Conservation (phyloP, 805 yeast genomes). For the Metschnikowia shivogae region DNA sequence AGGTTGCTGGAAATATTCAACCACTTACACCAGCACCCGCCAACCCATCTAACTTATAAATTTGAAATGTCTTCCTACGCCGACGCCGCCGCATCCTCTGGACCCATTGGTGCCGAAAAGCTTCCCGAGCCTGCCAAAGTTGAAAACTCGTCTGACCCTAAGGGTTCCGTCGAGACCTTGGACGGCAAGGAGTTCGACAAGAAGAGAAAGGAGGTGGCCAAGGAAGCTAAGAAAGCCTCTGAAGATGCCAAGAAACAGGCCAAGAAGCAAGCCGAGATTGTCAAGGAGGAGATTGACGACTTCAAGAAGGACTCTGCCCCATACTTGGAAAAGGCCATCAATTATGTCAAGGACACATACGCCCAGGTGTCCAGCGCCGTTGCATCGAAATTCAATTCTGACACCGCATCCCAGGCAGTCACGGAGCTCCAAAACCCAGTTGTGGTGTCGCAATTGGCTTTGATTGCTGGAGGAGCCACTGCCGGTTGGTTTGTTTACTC, state of each 20-base stretch:
- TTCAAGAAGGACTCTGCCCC: constrained; percentile 23
- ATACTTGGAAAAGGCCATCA: constrained; percentile 19
- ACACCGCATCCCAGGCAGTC: constrained; percentile 17
- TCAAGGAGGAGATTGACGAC: constrained; percentile 18
- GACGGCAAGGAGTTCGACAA: constrained; percentile 21
- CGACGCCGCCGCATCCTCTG: constrained; percentile 40
- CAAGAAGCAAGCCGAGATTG: constrained; percentile 20
- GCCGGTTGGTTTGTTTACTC: constrained; percentile 48
- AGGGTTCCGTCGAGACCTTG: constrained; percentile 23
- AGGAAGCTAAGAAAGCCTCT: constrained; percentile 16
- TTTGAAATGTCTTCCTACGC: constrained; percentile 27
- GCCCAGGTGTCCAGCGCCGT: constrained; percentile 15
- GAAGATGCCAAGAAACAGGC: constrained; percentile 18
- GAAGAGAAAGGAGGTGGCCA: constrained; percentile 25
- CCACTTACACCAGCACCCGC: neutral
- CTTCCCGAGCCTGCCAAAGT: constrained; percentile 28
- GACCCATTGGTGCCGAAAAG: constrained; percentile 28
- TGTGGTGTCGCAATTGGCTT: constrained; percentile 49
- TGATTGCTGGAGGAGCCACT: constrained; percentile 44
- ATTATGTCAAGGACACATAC: constrained; percentile 19
- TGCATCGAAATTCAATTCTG: constrained; percentile 11
- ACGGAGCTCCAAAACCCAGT: constrained; percentile 59
- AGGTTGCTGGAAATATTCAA: constrained; percentile 1
- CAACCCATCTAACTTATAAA: neutral
- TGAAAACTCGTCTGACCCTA: constrained; percentile 21